A percentile compares a stretch with the other conserved stretches of the same genome.
Conservation (phyloP, 192 early-diverging fungal species). For the Allomyces macrogynus region DNA sequence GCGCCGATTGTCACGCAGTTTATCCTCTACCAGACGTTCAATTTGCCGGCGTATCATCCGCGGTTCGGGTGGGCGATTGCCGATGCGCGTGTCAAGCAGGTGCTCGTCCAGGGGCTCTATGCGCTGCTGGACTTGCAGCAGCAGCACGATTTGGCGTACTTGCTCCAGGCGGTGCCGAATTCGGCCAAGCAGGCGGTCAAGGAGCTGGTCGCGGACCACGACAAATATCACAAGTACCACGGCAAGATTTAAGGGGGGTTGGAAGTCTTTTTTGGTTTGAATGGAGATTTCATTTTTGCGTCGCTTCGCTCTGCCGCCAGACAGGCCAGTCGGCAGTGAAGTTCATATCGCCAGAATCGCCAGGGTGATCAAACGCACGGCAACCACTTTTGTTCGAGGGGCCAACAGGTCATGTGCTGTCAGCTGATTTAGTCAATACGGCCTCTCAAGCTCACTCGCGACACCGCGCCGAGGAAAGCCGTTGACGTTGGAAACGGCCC, state of each 20-base stretch:
- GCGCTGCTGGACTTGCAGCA: not conserved
- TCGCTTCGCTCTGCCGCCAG: too few relatives aligned
- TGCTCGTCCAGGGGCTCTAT: not conserved
- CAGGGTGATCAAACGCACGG: too few relatives aligned
- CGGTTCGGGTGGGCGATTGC: not conserved
- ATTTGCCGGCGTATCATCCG: not conserved
- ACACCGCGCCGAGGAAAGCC: too few relatives aligned
- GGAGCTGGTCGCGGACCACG: not conserved
- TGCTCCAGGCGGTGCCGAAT: not conserved
- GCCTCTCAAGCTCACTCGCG: too few relatives aligned
- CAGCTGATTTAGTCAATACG: too few relatives aligned
- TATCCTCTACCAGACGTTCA: not conserved
- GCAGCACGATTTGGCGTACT: not conserved
- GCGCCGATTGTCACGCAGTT: not conserved
- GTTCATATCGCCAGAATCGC: too few relatives aligned
- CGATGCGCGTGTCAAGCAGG: not conserved
- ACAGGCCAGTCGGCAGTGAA: too few relatives aligned
- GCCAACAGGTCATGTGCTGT: too few relatives aligned
- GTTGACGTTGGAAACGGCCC: too few relatives aligned
- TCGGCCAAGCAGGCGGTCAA: not conserved
- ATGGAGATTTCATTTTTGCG: not conserved
- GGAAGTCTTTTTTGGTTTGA: not conserved
- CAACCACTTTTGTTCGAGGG: too few relatives aligned
- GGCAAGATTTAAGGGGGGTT: not conserved
- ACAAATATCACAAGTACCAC: not conserved